phyloP scores from a whole-genome alignment of 2,329 filamentous ascomycete species.

The Pestalotiopsis sp. region DNA sequence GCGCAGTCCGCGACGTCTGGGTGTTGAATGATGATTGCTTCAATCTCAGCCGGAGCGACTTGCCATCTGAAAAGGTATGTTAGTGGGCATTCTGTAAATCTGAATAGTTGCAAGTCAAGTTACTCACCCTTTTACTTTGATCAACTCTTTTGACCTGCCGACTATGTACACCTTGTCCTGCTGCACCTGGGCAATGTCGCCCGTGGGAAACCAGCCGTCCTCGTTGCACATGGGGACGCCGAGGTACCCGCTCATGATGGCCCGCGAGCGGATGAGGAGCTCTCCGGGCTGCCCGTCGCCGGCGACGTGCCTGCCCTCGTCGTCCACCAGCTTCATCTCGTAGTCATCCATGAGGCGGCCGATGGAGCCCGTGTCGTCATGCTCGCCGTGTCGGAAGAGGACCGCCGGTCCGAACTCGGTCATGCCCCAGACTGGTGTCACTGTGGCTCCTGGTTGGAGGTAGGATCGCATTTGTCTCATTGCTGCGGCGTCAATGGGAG shows the following conservation, averaged over 20 bases:
- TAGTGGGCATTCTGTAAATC: not conserved
- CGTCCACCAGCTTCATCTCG: conserved; percentile 2
- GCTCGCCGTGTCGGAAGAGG: conserved; percentile 4
- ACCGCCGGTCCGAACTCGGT: conserved; percentile 7
- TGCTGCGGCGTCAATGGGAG: conserved; percentile 1
- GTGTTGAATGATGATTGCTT: conserved; percentile 6
- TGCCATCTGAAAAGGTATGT: not conserved
- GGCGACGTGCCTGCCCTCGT: not conserved
- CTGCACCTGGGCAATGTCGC: conserved; percentile 1
- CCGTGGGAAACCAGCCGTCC: conserved; percentile 2
- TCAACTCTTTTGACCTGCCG: conserved; percentile 8
- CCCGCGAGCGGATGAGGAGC: not conserved
- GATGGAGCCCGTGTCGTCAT: conserved; percentile 1
- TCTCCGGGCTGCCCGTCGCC: not conserved
- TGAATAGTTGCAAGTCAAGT: not conserved
- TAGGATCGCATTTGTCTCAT: not conserved
- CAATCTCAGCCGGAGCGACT: conserved; percentile 6
- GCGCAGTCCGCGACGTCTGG: conserved; percentile 5
- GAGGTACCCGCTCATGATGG: conserved; percentile 4
- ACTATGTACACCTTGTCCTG: conserved; percentile 5
- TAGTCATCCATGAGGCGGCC: conserved; percentile 1
- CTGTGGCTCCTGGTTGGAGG: not conserved
- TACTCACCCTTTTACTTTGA: conserved; percentile 9
- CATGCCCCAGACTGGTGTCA: conserved; percentile 1
- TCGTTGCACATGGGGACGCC: not conserved